Base-by-base conservation (phyloP, 2,329 filamentous ascomycete genomes). In the Cordyceps fumosorosea region DNA sequence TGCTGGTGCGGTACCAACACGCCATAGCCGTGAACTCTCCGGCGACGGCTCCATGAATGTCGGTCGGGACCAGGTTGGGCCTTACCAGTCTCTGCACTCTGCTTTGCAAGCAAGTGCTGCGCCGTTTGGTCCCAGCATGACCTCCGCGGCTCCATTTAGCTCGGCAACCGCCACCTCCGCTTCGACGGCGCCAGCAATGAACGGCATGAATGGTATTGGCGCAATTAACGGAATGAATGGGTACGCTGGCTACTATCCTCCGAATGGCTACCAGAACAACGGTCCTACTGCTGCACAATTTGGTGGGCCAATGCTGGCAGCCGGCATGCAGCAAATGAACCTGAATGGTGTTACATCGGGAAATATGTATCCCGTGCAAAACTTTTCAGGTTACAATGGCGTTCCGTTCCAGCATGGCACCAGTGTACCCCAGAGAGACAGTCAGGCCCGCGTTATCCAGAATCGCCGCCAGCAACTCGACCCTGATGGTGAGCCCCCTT, bases 41-140 rank as follows among this genome's bases (percentile, higher is more conserved):
- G 76, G 75, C 45, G 82, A 84, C 62, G 77, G 70, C 66, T 74
- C 71, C 65, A 68, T 74, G 58, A 70, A 70, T 52, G 71, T 72
- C 34, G 74, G 69, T 48, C 78, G 79, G 32, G 80, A 82, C 56
- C 78, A 80, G 66, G 65, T 72, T 32, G 73, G 71, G 68, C 78
- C 76, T 60, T 88, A 81, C 68, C 85, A 81, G 62, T 84, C 84
- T 0, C 82, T 89, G 64, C 83, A 87, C 63, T 90, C 91, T 52
- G 85, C 85, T 52, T 81, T 97, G 44, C 93, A 97, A 69, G 89
- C 88, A 53, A 93, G 83, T 72, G 90, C 91, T 60, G 80, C 89
- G 52, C 83, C 91, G 0, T 97, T 96, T 71, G 90, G 89, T 8
- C 88, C 90, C 12, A 76, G 83, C 61, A 69, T 70, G 58, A 69